Conservation (phyloP, 1,139 yeast genomes). For the Hansenula anomala region DNA sequence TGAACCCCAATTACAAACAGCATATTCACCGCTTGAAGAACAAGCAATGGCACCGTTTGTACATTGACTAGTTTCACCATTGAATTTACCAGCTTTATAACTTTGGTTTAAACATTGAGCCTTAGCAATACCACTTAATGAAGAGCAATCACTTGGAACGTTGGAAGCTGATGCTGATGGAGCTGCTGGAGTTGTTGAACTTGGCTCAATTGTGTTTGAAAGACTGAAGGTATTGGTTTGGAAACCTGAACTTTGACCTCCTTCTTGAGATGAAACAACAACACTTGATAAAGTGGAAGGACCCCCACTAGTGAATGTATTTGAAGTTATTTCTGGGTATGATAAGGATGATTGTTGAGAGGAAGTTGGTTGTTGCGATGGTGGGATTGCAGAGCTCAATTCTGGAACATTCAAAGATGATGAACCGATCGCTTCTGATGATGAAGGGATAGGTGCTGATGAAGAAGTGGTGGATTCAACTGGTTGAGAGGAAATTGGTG, state of each 20-base stretch:
- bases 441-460: conserved; percentile 4
- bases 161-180: conserved; percentile 11
- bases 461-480: background rate
- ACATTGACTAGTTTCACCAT: conserved; percentile 30
- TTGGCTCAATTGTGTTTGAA: background rate
- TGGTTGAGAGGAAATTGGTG: conserved; percentile 1
- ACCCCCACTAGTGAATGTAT: conserved; percentile 3
- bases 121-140: conserved; percentile 29
- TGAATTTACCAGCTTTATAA: conserved; percentile 27
- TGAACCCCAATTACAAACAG: conserved; percentile 47
- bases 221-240: conserved; percentile 4
- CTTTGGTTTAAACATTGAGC: conserved; percentile 37
- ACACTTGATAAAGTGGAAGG: conserved; percentile 5
- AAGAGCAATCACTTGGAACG: conserved; percentile 25
- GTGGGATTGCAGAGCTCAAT: too few species aligned
- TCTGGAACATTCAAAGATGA: too few species aligned
- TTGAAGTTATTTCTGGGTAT: conserved; percentile 4
- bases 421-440: too few species aligned
- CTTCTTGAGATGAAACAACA: conserved; percentile 3
- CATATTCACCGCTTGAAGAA: conserved; percentile 40
- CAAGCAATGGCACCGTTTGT: conserved; percentile 47
- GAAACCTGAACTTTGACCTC: too few species aligned
- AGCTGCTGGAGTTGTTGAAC: conserved; percentile 12
- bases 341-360: background rate
- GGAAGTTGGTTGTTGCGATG: too few species aligned